These are phyloP conservation scores for Globisporangium megalacanthum DNA, from an alignment of 352 stramenopile genomes.

Conservation along the genomic window DNA sequence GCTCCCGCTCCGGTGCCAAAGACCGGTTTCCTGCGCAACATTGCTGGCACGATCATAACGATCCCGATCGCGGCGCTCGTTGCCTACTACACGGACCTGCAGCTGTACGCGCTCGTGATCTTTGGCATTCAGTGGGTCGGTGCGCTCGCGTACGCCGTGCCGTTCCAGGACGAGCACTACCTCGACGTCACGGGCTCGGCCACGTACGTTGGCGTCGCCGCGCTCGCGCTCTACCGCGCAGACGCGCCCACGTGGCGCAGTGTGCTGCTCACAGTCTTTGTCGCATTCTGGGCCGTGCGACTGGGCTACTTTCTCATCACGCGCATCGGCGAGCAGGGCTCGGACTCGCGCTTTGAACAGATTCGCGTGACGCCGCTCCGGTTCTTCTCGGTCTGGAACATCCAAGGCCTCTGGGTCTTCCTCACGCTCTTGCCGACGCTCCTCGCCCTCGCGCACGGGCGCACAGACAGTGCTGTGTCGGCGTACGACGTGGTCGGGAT, in stretches of 20 bases:
- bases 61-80: conserved; percentile 33
- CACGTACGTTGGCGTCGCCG: conserved; percentile 51
- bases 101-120: conserved; percentile 39
- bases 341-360: conserved; percentile 64
- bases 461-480: conserved; percentile 20
- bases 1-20: conserved; percentile 6
- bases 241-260: conserved; percentile 38
- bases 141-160: conserved; percentile 48
- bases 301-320: conserved; percentile 69
- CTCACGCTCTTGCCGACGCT: conserved; percentile 62
- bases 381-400: conserved; percentile 73
- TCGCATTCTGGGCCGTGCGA: conserved; percentile 59
- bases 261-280: conserved; percentile 49
- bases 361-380: conserved; percentile 54
- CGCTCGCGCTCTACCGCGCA: conserved; percentile 27
- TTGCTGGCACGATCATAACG: conserved; percentile 31
- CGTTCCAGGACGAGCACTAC: conserved; percentile 62
- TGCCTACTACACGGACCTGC: conserved; percentile 28
- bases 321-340: conserved; percentile 52
- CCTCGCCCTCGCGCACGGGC: conserved; percentile 33
- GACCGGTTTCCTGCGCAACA: conserved; percentile 36
- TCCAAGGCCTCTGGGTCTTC: conserved; percentile 77
- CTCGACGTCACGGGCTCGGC: conserved; percentile 70
- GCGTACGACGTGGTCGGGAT: conserved; percentile 34
- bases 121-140: conserved; percentile 59